Conservation (phyloP, 306 rosid genomes). For the Amphicarpaea edgeworthii region DNA sequence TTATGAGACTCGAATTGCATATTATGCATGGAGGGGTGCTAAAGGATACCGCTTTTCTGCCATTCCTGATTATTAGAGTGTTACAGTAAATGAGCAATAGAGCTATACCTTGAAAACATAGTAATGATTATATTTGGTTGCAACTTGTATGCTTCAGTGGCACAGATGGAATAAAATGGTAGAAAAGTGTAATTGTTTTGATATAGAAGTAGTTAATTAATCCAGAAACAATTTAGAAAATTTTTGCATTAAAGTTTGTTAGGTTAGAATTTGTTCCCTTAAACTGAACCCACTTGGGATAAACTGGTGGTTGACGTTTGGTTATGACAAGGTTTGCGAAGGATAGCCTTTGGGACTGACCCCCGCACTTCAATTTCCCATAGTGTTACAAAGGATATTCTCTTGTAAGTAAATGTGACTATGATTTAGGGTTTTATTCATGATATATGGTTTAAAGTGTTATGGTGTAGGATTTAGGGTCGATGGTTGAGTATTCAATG, state of each 20-base stretch:
- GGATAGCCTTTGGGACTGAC: background rate
- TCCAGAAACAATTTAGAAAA: slow-evolving; percentile 33
- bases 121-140: slow-evolving; percentile 31
- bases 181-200: slow-evolving; percentile 34
- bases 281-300: slow-evolving; percentile 7
- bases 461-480: no score
- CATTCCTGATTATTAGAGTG: slow-evolving; percentile 83
- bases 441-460: no score
- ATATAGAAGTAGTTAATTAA: slow-evolving; percentile 30
- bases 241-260: background rate
- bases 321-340: background rate
- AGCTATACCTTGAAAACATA: slow-evolving; percentile 16
- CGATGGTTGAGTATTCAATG: no score
- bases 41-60: slow-evolving; percentile 84
- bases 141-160: slow-evolving; percentile 12
- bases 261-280: slow-evolving; percentile 11
- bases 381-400: background rate
- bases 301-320: background rate
- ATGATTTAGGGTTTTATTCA: no score
- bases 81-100: background rate
- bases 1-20: slow-evolving; percentile 92
- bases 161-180: slow-evolving; percentile 24
- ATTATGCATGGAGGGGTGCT: slow-evolving; percentile 96
- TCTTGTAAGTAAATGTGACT: background rate
- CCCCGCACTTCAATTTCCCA: background rate